Conservation (phyloP, 2,329 filamentous ascomycete genomes). For the Aspergillus fijiensis region DNA sequence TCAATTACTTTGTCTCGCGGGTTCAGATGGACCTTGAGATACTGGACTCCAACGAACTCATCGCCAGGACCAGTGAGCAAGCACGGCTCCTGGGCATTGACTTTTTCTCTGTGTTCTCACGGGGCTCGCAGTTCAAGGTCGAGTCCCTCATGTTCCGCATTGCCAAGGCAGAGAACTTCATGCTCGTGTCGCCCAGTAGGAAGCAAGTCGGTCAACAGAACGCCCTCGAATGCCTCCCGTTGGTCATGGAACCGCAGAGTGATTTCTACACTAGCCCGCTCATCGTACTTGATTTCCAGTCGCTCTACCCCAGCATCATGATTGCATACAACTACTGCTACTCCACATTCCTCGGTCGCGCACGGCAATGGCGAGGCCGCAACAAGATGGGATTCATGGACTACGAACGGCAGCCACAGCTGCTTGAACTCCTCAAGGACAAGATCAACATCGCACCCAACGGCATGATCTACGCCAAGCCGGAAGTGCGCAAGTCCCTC, state of each 20-base stretch:
- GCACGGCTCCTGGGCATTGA: constrained; percentile 89
- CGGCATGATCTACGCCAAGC: constrained; percentile 91
- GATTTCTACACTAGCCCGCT: constrained; percentile 89
- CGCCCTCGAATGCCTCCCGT: constrained; percentile 85
- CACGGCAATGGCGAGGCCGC: constrained; percentile 81
- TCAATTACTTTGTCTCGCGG: constrained; percentile 74
- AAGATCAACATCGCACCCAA: constrained; percentile 92
- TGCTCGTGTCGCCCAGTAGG: constrained; percentile 83
- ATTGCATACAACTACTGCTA: constrained; percentile 99
- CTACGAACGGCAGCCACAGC: constrained; percentile 71
- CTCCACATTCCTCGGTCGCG: constrained; percentile 87
- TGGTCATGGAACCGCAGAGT: constrained; percentile 97
- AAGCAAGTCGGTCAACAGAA: constrained; percentile 94
- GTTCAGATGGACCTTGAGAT: constrained; percentile 86
- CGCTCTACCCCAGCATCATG: constrained; percentile 95
- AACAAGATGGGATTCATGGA: constrained; percentile 95
- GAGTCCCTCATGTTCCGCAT: constrained; percentile 99
- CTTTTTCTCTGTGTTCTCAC: constrained; percentile 93
- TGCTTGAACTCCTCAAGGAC: constrained; percentile 76
- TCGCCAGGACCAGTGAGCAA: constrained; percentile 88
- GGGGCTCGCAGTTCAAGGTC: constrained; percentile 97
- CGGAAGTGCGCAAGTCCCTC: constrained; percentile 81
- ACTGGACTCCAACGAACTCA: constrained; percentile 82
- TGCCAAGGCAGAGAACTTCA: constrained; percentile 92
- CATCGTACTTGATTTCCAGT: constrained; percentile 92